Conservation (phyloP, 1,139 yeast species). For the Yamadazyma blattariae region DNA sequence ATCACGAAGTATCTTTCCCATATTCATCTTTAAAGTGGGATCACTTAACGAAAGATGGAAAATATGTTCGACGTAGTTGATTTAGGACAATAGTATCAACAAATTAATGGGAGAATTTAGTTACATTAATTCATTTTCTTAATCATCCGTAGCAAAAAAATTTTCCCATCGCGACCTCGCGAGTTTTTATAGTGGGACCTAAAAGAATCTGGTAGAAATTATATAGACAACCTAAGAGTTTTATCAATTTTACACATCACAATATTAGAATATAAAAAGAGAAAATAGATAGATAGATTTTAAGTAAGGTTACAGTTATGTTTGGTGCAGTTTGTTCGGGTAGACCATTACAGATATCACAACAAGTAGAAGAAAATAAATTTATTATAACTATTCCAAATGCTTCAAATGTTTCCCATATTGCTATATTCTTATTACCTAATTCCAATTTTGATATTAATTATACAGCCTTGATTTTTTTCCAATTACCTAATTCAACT, state of each 20-base stretch:
- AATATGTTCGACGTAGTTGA: slow-evolving; percentile 69
- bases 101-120: slow-evolving; percentile 16
- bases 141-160: slow-evolving; percentile 2
- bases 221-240: too few relatives aligned
- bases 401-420: slow-evolving; percentile 65
- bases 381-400: slow-evolving; percentile 61
- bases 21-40: slow-evolving; percentile 56
- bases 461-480: slow-evolving; percentile 81
- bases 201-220: too few relatives aligned
- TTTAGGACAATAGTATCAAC: slow-evolving; percentile 69
- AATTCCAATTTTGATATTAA: slow-evolving; percentile 54
- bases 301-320: slow-evolving; percentile 24
- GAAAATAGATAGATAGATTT: neutral
- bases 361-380: slow-evolving; percentile 62
- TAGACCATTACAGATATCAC: slow-evolving; percentile 52
- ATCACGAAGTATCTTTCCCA: slow-evolving; percentile 81
- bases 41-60: slow-evolving; percentile 60
- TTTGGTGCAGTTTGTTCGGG: slow-evolving; percentile 60
- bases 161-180: too few relatives aligned
- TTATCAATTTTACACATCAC: too few relatives aligned
- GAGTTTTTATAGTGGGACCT: too few relatives aligned
- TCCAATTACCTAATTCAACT: slow-evolving; percentile 66
- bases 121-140: slow-evolving; percentile 6
- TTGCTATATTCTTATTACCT: slow-evolving; percentile 76
- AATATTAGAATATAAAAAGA: too few relatives aligned